phyloP scores from a whole-genome alignment of 2,329 filamentous ascomycete genomes.

The Xylaria sp. region DNA sequence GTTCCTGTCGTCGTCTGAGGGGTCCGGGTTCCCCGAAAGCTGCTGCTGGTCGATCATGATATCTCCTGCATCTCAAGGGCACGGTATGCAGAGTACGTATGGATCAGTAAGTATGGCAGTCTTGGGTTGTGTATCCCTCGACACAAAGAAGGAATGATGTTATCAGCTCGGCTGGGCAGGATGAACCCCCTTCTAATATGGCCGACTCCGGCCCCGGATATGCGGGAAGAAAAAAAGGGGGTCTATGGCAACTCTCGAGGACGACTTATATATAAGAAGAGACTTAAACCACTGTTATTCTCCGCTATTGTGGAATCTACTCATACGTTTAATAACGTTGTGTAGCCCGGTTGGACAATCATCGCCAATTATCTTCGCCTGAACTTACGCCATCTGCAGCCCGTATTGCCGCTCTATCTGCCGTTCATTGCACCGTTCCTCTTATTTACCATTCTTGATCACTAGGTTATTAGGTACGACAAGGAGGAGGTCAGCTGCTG shows the following conservation, averaged over 20 bases:
- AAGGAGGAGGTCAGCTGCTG: too few relatives aligned
- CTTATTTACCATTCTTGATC: too few relatives aligned
- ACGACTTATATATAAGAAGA: slow-evolving; percentile 13
- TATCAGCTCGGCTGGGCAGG: slow-evolving; percentile 1
- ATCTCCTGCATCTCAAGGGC: neutral
- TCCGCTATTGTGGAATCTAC: too few relatives aligned
- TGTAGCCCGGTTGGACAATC: neutral
- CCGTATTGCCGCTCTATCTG: too few relatives aligned
- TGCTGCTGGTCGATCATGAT: slow-evolving; percentile 15
- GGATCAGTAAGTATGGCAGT: slow-evolving; percentile 1
- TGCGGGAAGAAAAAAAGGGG: neutral
- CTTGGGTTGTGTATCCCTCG: neutral
- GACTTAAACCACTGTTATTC: too few relatives aligned
- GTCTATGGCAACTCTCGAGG: slow-evolving; percentile 7
- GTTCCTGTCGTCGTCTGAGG: slow-evolving; percentile 14
- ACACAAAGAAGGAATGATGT: slow-evolving; percentile 5
- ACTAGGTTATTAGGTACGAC: too few relatives aligned
- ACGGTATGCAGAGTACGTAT: neutral
- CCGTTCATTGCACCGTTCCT: too few relatives aligned
- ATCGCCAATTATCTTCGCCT: neutral
- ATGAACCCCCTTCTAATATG: slow-evolving; percentile 4
- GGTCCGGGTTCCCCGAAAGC: slow-evolving; percentile 3
- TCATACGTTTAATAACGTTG: slow-evolving; percentile 6
- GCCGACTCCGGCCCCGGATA: slow-evolving; percentile 1
- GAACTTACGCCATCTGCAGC: too few relatives aligned